Base-by-base conservation (phyloP, 106 monocot genomes). In the Allium sativum region DNA sequence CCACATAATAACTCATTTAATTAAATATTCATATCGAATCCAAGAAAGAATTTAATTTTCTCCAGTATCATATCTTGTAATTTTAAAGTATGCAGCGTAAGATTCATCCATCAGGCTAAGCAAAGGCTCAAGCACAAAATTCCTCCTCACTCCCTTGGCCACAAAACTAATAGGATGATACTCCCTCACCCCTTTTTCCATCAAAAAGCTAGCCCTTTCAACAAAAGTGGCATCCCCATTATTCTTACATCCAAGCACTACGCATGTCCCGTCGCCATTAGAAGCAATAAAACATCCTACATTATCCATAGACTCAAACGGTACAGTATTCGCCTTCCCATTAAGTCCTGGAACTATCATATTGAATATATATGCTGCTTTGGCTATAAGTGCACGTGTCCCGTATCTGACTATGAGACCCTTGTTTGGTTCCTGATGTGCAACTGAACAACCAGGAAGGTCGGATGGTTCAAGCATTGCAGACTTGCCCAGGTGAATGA, bases 141-240 rank as follows among this genome's bases (percentile, higher is more conserved):
- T 81, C 62, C 78, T 66, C 21, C 53, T 72, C 13, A 55, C 60
- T 11, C 89, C 81, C 67, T 72, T 66, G 0, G 82, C 93, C 11
- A 80, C 51, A 58, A 93, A 93, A 61, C 89, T 89, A 57, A 89
- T 79, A 4, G 82, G 82, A 69, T 89, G 41, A 61, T 89, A 81
- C 54, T 69, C 62, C 55, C 78, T 83, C 56, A 82, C 13, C n/a
- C 76, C 80, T 42, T 19, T 18, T 3, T 14, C 56, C 10, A 76
- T 43, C 9, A 41, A 15, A 74, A 93, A 93, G 59, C 80, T 89
- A 1, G 61, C 71, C 12, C 72, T 74, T 20, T 79, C 58, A 13
- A 54, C 58, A 64, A 12, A 86, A 50, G 11, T 42, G 77, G 56
- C 45, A 5, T 52, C n/a, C 12, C 85, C 48, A 48, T 68, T 40